Evolutionary conservation across 176 grass and related monocot species (phyloP).

Genomic region (Triticum timopheevii): DNA sequence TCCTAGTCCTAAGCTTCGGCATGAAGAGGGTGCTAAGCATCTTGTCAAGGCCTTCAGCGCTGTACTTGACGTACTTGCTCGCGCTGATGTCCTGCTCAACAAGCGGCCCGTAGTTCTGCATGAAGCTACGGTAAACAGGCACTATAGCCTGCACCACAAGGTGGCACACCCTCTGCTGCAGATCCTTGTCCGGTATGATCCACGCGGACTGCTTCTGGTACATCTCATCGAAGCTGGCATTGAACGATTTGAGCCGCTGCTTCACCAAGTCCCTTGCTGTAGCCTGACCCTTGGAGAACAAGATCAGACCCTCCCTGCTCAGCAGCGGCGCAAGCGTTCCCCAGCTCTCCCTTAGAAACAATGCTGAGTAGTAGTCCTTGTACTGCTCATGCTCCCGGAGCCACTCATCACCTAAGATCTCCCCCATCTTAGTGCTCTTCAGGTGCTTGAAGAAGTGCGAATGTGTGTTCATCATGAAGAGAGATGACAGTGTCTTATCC

Average conservation of each 20-base stretch:
- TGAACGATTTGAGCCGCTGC: conserved; percentile 84
- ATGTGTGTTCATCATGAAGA: conserved; percentile 78
- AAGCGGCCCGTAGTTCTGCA: conserved; percentile 96
- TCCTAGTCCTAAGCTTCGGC: conserved; percentile 57
- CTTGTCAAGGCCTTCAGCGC: conserved; percentile 61
- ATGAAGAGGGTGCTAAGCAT: conserved; percentile 77
- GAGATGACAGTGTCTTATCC: conserved; percentile 35
- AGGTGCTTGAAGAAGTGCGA: conserved; percentile 88
- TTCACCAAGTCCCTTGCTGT: conserved; percentile 91
- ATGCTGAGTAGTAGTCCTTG: conserved; percentile 67
- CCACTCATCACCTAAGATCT: conserved; percentile 61
- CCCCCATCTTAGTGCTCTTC: conserved; percentile 70
- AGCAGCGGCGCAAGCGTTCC: conserved; percentile 68
- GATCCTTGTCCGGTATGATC: conserved; percentile 74
- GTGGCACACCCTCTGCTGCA: conserved; percentile 78
- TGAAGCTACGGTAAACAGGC: conserved; percentile 92
- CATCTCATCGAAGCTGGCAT: conserved; percentile 78
- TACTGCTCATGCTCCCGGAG: conserved; percentile 85
- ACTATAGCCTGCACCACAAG: conserved; percentile 79
- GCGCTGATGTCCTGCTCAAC: conserved; percentile 66
- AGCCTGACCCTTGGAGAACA: conserved; percentile 86
- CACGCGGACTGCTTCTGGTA: conserved; percentile 79
- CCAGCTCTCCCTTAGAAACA: conserved; percentile 89
- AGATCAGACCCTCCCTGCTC: conserved; percentile 86
- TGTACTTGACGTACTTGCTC: conserved; percentile 89